These are phyloP conservation scores for Backusella westeae DNA, from an alignment of 192 early-diverging fungal species.

Conservation along the genomic window DNA sequence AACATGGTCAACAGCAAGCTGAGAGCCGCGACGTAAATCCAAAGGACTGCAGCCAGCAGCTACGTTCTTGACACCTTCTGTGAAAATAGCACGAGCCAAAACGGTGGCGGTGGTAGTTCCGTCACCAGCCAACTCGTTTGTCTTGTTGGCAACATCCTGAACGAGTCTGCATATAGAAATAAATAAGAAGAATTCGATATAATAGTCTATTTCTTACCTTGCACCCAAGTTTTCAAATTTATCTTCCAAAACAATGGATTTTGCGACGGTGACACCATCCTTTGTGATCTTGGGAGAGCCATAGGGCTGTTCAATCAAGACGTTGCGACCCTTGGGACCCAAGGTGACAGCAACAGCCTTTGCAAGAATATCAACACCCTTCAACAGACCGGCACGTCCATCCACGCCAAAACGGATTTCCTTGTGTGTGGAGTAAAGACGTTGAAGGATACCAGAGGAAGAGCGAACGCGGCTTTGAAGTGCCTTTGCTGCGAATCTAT, in stretches of 20 bases:
- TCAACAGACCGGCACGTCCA: slow-evolving; percentile 85
- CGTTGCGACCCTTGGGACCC: slow-evolving; percentile 98
- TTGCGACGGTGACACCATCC: slow-evolving; percentile 99
- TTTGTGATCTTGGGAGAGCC: slow-evolving; percentile 99
- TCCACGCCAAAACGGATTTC: slow-evolving; percentile 95
- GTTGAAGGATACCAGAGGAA: slow-evolving; percentile 30
- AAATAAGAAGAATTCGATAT: not conserved
- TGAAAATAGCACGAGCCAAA: slow-evolving; percentile 95
- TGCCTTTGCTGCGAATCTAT: slow-evolving; percentile 31
- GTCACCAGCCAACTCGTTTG: slow-evolving; percentile 98
- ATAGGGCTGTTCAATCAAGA: slow-evolving; percentile 96
- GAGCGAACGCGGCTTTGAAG: slow-evolving; percentile 9
- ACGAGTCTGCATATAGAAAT: slow-evolving; percentile 62
- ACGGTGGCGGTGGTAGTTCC: slow-evolving; percentile 99
- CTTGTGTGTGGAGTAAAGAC: slow-evolving; percentile 87
- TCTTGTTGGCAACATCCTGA: slow-evolving; percentile 99
- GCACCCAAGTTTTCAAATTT: slow-evolving; percentile 99
- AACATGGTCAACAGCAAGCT: slow-evolving; percentile 88
- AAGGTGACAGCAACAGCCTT: slow-evolving; percentile 98
- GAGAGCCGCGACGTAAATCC: slow-evolving; percentile 93
- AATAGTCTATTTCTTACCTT: slow-evolving; percentile 36
- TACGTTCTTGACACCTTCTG: slow-evolving; percentile 98
- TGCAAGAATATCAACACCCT: slow-evolving; percentile 95
- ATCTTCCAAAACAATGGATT: slow-evolving; percentile 93
- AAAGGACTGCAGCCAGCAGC: slow-evolving; percentile 99